Percentiles rank a stretch among this genome's conserved stretches.
phyloP scores from a whole-genome alignment of 2,329 filamentous ascomycete genomes.

The Ramularia endophylla region DNA sequence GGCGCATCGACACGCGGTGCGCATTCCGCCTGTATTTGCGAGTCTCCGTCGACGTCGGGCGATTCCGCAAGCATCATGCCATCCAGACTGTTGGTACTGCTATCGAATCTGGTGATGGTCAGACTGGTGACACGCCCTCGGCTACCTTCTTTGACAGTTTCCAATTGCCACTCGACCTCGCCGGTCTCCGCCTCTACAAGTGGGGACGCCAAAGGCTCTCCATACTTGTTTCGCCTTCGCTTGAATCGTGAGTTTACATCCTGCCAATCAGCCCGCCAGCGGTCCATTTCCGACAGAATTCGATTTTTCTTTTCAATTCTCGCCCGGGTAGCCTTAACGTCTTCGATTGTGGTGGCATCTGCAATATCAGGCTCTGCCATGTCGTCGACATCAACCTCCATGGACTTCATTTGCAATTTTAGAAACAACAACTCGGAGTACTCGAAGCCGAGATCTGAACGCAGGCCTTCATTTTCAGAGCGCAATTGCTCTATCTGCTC shows the following conservation, averaged over 20 bases:
- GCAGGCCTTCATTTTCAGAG: conserved; percentile 34
- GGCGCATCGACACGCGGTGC: too few species aligned
- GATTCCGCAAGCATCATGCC: not conserved
- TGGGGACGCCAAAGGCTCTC: conserved; percentile 17
- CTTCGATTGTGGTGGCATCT: conserved; percentile 13
- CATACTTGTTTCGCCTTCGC: conserved; percentile 25
- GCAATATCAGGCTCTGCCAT: conserved; percentile 6
- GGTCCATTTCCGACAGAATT: conserved; percentile 28
- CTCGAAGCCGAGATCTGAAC: conserved; percentile 33
- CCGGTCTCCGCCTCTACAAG: conserved; percentile 12
- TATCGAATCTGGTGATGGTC: conserved; percentile 21
- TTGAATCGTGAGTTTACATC: conserved; percentile 30
- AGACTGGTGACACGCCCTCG: conserved; percentile 22
- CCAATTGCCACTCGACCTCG: conserved; percentile 23
- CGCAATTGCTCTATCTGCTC: conserved; percentile 28
- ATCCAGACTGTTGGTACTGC: conserved; percentile 4
- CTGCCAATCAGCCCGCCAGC: conserved; percentile 33
- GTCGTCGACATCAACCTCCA: conserved; percentile 29
- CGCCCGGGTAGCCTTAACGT: conserved; percentile 6
- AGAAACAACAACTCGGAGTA: conserved; percentile 35
- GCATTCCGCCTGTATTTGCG: not conserved
- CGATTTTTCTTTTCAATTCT: conserved; percentile 15
- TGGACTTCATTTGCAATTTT: conserved; percentile 34
- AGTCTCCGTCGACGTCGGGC: conserved; percentile 4
- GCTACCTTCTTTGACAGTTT: conserved; percentile 20